Evolutionary conservation across 106 monocot genomes (phyloP), one percentile per base, ranked within the genome.

Genomic region (Iris macrosiphon): DNA sequence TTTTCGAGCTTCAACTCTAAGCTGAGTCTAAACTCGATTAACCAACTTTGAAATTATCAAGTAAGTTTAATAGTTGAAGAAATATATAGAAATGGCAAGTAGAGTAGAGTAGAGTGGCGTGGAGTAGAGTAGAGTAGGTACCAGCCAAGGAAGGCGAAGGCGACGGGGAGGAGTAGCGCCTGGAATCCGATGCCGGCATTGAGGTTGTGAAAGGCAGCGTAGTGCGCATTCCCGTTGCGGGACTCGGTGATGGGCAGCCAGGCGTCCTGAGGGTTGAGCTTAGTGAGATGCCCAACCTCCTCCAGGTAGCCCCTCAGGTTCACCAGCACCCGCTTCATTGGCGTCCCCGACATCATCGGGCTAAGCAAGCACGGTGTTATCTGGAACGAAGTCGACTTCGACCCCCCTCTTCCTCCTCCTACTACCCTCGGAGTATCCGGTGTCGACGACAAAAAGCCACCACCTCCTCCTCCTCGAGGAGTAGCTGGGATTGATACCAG

Each of bases 171-270:
- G 22, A 95, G 58, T 26, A 95, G 85, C 20, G 95, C 89, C 68
- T 95, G 95, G 66, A 95, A 95, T 3, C 95, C 95, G 24, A 95
- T 72, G 15, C 95, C 95, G 18, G 89, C 89, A 31, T 82, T 89
- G 65, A 95, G 85, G 35, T 78, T 85, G 66, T 95, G 95, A 48
- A 95, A 95, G 3, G 89, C 95, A 1, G 95, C 95, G 62, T 89
- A 95, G 61, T 82, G 85, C 7, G 89, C 89, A 59, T 95, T 95
- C 21, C 89, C 95, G 42, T 80, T 89, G 53, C 95, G 65, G 30
- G 82, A 82, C 60, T 95, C 89, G 30, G 95, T 95, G 55, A 95
- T 85, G 31, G 95, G 95, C 17, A 95, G 82, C 95, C 95, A 95
- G 0, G 89, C 85, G 50, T 95, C 95, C 76, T 85, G 95, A 18